Evolutionary conservation across 306 rosid genomes (phyloP).

Genomic region (Cicer arietinum): DNA sequence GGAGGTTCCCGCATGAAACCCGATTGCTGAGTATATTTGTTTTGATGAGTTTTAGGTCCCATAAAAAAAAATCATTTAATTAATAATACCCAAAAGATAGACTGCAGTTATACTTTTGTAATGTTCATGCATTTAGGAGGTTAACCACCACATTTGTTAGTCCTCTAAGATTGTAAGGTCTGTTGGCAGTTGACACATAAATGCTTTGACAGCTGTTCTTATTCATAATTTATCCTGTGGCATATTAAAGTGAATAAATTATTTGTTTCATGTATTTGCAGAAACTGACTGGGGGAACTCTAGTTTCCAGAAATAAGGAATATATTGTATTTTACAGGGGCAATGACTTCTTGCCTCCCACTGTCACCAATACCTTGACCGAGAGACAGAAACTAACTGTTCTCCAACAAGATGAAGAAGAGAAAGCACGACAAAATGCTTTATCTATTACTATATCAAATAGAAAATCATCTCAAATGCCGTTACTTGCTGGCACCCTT

Average conservation of each 20-base stretch:
- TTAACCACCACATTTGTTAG: conserved; percentile 2
- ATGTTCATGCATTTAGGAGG: conserved; percentile 19
- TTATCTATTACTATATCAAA: conserved; percentile 48
- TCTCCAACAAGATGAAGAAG: conserved; percentile 80
- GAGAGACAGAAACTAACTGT: conserved; percentile 70
- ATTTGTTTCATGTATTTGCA: conserved; percentile 53
- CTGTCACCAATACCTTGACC: conserved; percentile 59
- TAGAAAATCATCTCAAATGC: conserved; percentile 54
- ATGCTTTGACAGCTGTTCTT: conserved; percentile 20
- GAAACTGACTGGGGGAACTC: conserved; percentile 88
- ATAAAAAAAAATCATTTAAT: not conserved
- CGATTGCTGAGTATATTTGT: not conserved
- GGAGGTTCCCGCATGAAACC: conserved; percentile 8
- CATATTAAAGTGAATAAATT: conserved; percentile 33
- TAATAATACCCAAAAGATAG: conserved; percentile 1
- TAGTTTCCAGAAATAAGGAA: conserved; percentile 94
- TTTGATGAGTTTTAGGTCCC: not conserved
- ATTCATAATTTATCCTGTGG: conserved; percentile 16
- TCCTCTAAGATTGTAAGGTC: conserved; percentile 12
- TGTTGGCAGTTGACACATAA: conserved; percentile 4
- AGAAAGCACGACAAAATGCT: conserved; percentile 67
- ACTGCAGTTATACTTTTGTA: conserved; percentile 10
- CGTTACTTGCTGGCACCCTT: conserved; percentile 85
- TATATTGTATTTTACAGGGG: conserved; percentile 86
- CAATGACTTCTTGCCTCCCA: conserved; percentile 86